These are phyloP conservation scores for Teunomyces gatunensis DNA, from an alignment of 805 yeast species.

Conservation along the genomic window DNA sequence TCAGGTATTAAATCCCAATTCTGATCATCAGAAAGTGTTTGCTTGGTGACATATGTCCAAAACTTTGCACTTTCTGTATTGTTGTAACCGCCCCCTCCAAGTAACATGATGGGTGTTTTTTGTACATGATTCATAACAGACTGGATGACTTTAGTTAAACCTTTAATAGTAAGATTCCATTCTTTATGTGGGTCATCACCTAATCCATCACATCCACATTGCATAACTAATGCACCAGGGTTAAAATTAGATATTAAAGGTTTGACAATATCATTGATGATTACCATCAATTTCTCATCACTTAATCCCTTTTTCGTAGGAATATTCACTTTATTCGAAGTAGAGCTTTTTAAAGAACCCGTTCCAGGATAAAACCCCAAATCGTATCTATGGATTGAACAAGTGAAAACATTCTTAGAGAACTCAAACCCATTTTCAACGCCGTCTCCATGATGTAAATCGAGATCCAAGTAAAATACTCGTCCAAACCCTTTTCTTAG, in stretches of 20 bases:
- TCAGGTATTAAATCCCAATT: constrained; percentile 53
- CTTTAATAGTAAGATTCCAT: constrained; percentile 65
- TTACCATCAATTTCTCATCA: constrained; percentile 39
- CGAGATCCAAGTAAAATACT: constrained; percentile 66
- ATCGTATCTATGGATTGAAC: constrained; percentile 64
- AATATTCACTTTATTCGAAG: constrained; percentile 43
- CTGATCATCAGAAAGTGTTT: constrained; percentile 14
- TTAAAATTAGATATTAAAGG: constrained; percentile 38
- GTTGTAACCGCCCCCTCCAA: constrained; percentile 82
- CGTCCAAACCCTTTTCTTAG: constrained; percentile 46
- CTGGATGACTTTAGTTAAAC: constrained; percentile 38
- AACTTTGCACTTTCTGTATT: constrained; percentile 59
- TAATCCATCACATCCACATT: constrained; percentile 75
- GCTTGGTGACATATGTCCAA: constrained; percentile 48
- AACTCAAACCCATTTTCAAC: constrained; percentile 63
- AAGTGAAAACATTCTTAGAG: constrained; percentile 54
- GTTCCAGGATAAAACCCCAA: constrained; percentile 75
- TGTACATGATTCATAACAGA: constrained; percentile 21
- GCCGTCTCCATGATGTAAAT: constrained; percentile 81
- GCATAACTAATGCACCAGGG: constrained; percentile 59
- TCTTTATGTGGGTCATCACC: constrained; percentile 60
- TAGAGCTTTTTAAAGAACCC: constrained; percentile 42
- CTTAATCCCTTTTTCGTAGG: constrained; percentile 58
- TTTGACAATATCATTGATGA: constrained; percentile 40
- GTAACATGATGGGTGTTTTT: constrained; percentile 40